Base-by-base conservation (phyloP, 2,329 filamentous ascomycete genomes). In the Knufia petricola region DNA sequence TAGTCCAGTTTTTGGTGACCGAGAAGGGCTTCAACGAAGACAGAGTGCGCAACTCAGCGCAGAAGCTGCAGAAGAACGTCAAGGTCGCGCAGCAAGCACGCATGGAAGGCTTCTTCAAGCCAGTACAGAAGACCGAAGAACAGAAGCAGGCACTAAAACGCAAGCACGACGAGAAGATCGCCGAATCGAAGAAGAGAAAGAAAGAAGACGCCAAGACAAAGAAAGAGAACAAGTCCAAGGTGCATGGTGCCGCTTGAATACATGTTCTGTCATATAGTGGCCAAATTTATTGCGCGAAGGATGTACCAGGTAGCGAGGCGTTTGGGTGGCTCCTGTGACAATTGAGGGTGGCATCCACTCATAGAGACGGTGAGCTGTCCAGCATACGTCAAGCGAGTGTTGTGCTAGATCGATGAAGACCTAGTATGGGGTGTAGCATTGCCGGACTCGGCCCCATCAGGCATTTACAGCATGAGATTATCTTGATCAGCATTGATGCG, bases 1-100 rank as follows among this genome's bases (percentile, higher is more conserved):
- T 98, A 0, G 79, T 98, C 54, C 78, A 92, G 59, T 98, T 87
- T 66, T 72, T 98, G 1, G 92, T 95, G 2, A 80, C 80, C 4
- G 92, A 96, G 63, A 98, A 98, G 70, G 92, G 89, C 1, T 98
- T 98, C 74, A 94, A 82, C 24, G 94, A 98, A 64, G 92, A 98
- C 63, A 78, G 92, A 15, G 92, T 98, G 7, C 79, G 89, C 31
- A 79, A 76, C 37, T 90, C 77, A 23, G 89, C 85, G 0, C 77
- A 81, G 2, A 79, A 87, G 49, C 70, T 98, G 50, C 79, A 85
- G 64, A 98, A 96, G 77, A 92, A 88, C 59, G 72, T 94, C 56
- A 95, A 95, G 76, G 84, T 78, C 42, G 84, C 84, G 23, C 92
- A 96, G 66, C 92, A 98, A 69, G 84, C 86, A 23, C 78, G 92